A percentile compares a stretch with the other conserved stretches of the same genome.
Conservation (phyloP, 495 filamentous ascomycete species). For the Penicillium cosmopolitanum region DNA sequence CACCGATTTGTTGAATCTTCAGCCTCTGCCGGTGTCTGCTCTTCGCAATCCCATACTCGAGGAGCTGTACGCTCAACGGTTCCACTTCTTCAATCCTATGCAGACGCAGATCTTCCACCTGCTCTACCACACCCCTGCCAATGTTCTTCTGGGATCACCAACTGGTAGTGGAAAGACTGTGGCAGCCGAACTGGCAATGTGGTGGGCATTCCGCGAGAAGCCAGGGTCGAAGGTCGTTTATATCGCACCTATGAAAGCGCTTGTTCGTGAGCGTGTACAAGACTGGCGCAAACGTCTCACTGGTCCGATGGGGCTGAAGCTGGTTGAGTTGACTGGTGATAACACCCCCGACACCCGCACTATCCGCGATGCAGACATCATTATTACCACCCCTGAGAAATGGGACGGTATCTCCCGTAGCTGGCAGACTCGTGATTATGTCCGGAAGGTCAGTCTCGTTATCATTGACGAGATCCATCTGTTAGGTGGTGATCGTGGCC, state of each 20-base stretch:
- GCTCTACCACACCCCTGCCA: constrained; percentile 86
- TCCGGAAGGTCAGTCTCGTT: constrained; percentile 91
- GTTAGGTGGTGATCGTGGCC: constrained; percentile 91
- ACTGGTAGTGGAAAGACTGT: constrained; percentile 98
- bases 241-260: constrained; percentile 98
- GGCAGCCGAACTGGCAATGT: constrained; percentile 97
- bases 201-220: constrained; percentile 97
- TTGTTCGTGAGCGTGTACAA: constrained; percentile 94
- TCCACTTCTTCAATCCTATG: constrained; percentile 98
- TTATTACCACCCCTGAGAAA: constrained; percentile 98
- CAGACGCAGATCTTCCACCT: constrained; percentile 98
- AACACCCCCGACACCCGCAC: constrained; percentile 96
- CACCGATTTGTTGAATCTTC: constrained; percentile 89
- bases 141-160: constrained; percentile 94
- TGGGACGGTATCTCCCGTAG: constrained; percentile 99
- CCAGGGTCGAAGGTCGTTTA: constrained; percentile 98
- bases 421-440: constrained; percentile 96
- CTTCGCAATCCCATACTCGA: constrained; percentile 87
- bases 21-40: constrained; percentile 85
- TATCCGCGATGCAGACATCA: constrained; percentile 94
- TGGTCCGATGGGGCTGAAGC: constrained; percentile 78
- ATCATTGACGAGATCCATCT: constrained; percentile 99
- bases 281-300: constrained; percentile 92
- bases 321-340: constrained; percentile 97
- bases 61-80: constrained; percentile 83